Base-by-base conservation (phyloP, 768 basidiomycete species). In the Chlorophyllum brunneum region DNA sequence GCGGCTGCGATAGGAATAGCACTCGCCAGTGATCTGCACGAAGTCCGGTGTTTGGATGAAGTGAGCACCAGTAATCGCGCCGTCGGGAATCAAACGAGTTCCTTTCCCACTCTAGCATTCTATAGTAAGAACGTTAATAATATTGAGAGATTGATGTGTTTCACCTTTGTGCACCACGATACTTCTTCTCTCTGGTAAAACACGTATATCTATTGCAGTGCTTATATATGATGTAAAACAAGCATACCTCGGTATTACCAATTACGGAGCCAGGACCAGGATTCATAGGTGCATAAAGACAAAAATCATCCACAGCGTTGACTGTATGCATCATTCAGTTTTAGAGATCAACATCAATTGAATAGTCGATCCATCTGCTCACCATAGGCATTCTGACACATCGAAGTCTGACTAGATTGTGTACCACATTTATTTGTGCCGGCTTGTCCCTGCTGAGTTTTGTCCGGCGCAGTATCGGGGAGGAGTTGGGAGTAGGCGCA, bases 11-110 rank as follows among this genome's bases (percentile, higher is more conserved):
- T n/a, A 27, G 6, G 8, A 42, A 24, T 58, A 27, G 54, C 51
- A 60, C 63, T 39, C 36, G 72, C 85, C 90, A 33, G 81, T 83
- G 48, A 89, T 68, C 60, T 86, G 87, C 29, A 88, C 73, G 63
- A 82, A 90, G 63, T 85, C 83, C n/a, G 86, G 82, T 0, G 88
- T 88, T 56, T 80, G 73, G 4, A 88, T 74, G 63, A 88, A 80
- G 62, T 85, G 86, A 15, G 79, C 85, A 45, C 82, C 82, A 1
- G 69, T 72, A 59, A 89, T 80, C n/a, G 83, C 68, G 26, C 85
- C 89, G 48, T 82, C 78, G 9, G 87, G 89, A 56, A 92, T 87
- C 58, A 86, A 63, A 43, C 81, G 82, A 11, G 80, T 77, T 26
- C 86, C 86, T 42, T 81, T 75, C 31, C 78, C 80, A 57, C 69